phyloP scores from a whole-genome alignment of 2,329 filamentous ascomycete genomes.

The Capronia coronata region DNA sequence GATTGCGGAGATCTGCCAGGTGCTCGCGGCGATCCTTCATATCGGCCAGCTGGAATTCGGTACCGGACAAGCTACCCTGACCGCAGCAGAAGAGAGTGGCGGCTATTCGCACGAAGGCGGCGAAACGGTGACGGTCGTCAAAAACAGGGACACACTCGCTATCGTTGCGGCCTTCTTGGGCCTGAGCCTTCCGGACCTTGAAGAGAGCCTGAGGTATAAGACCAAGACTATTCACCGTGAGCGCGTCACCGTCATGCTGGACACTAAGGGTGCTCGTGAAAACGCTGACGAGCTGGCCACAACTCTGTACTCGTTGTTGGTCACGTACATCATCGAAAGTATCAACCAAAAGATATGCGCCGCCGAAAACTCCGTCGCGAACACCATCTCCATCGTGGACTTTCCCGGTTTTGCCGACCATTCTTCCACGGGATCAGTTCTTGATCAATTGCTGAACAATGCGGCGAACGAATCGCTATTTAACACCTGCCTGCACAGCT shows the following conservation, averaged over 20 bases:
- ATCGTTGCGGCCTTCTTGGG: constrained; percentile 94
- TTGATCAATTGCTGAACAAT: constrained; percentile 93
- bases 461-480: constrained; percentile 87
- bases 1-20: constrained; percentile 94
- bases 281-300: constrained; percentile 93
- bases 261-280: constrained; percentile 77
- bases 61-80: constrained; percentile 70
- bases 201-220: constrained; percentile 86
- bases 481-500: constrained; percentile 87
- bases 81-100: constrained; percentile 80
- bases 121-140: constrained; percentile 76
- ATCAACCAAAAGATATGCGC: constrained; percentile 88
- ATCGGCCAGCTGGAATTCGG: constrained; percentile 95
- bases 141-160: constrained; percentile 82
- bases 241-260: constrained; percentile 97
- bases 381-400: constrained; percentile 91
- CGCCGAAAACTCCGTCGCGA: constrained; percentile 77
- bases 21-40: constrained; percentile 89
- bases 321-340: constrained; percentile 86
- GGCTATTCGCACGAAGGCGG: constrained; percentile 94
- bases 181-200: constrained; percentile 70
- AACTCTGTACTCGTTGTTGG: constrained; percentile 86
- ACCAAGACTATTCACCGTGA: constrained; percentile 95
- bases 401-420: constrained; percentile 92
- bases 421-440: constrained; percentile 69